Evolutionary conservation across 83 land plant genomes (phyloP).

Genomic region (Picea mariana): DNA sequence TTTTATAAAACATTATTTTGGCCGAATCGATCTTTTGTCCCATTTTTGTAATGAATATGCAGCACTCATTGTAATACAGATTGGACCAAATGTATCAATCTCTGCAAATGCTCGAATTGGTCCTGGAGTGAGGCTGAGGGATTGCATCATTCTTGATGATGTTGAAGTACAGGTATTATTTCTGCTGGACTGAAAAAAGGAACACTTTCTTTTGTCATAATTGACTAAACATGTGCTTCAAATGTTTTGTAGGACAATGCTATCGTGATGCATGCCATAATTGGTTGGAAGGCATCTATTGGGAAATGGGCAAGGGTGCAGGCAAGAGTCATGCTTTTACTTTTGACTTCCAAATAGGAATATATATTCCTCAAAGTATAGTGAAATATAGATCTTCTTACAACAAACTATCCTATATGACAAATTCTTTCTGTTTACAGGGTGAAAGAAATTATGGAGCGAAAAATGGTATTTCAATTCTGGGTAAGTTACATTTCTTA

Average conservation of each 20-base stretch:
- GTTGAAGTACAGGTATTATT: constrained; percentile 57
- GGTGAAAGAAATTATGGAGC: constrained; percentile 42
- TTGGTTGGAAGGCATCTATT: constrained; percentile 62
- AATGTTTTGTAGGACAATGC: no score
- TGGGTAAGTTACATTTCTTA: constrained; percentile 25
- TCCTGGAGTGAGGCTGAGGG: constrained; percentile 48
- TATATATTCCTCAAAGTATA: constrained; percentile 14
- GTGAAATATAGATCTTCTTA: neutral
- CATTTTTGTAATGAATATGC: no score
- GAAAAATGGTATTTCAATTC: constrained; percentile 47
- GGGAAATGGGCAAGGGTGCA: constrained; percentile 55
- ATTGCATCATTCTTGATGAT: constrained; percentile 56
- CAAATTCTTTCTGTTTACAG: constrained; percentile 19
- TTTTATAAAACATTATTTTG: no score
- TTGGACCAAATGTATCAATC: no score
- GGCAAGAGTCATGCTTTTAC: constrained; percentile 27
- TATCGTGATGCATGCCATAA: constrained; percentile 44
- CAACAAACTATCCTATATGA: neutral
- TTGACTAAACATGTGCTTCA: no score
- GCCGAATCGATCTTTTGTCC: no score
- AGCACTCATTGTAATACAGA: no score
- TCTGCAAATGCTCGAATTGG: constrained; percentile 69
- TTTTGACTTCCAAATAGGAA: neutral
- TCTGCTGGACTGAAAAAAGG: no score
- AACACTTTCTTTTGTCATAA: no score